Conservation (phyloP, 257 asterid genomes). For the Nicotiana obtusifolia region DNA sequence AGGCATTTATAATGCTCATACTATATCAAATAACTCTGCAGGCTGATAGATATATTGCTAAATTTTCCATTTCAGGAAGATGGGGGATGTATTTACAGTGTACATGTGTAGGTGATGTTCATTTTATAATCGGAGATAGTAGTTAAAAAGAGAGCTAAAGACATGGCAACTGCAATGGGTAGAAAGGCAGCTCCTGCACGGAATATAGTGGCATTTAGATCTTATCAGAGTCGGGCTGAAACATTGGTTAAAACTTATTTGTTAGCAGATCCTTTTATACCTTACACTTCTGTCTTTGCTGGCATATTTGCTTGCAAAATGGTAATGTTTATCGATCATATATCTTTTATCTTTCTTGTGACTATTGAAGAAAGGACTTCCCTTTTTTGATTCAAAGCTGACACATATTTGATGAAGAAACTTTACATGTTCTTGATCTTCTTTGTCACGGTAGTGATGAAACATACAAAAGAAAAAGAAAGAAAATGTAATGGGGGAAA, state of each 20-base stretch:
- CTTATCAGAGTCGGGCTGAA: constrained; percentile 71
- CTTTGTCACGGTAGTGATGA: not conserved
- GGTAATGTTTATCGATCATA: constrained; percentile 39
- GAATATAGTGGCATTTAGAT: constrained; percentile 47
- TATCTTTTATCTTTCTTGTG: constrained; percentile 7
- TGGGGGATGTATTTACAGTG: not conserved
- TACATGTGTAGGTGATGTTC: constrained; percentile 5
- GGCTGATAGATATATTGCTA: constrained; percentile 2
- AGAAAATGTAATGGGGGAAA: not conserved
- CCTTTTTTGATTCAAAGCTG: not conserved
- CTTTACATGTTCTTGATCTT: not conserved
- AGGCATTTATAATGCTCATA: not conserved
- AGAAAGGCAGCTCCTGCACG: constrained; percentile 53
- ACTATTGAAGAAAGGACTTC: constrained; percentile 2
- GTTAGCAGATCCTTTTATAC: constrained; percentile 76
- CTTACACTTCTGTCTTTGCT: constrained; percentile 68
- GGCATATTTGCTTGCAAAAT: constrained; percentile 76
- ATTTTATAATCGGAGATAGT: not conserved
- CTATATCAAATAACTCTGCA: not conserved
- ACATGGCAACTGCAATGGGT: constrained; percentile 3
- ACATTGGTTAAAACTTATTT: constrained; percentile 67
- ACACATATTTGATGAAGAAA: constrained; percentile 8
- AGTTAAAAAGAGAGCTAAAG: constrained; percentile 1
- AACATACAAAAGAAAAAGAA: not conserved
- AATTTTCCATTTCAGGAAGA: constrained; percentile 4